Percentiles rank a stretch among this genome's conserved stretches.
Evolutionary conservation across 208 protist genomes (phyloP).

Genomic region (Leishmania tropica): DNA sequence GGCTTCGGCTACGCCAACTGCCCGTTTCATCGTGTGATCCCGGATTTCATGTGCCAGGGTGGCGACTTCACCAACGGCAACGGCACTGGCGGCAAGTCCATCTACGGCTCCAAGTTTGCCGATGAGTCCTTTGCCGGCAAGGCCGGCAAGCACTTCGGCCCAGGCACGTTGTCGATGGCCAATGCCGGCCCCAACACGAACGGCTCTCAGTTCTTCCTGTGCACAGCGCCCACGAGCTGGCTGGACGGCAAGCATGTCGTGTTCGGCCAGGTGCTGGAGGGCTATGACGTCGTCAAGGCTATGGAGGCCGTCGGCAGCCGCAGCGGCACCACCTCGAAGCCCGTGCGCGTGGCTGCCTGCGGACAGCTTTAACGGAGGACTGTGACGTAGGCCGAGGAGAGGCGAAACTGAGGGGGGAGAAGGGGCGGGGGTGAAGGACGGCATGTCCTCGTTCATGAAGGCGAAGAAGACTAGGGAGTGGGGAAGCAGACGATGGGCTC

Average conservation of each 20-base stretch:
- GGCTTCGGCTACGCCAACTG: constrained; percentile 46
- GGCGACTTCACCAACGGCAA: constrained; percentile 63
- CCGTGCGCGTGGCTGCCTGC: constrained; percentile 65
- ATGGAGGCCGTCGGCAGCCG: constrained; percentile 81
- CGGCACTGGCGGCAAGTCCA: constrained; percentile 67
- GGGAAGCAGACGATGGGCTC: neutral
- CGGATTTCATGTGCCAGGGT: constrained; percentile 67
- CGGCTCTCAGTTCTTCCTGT: constrained; percentile 94
- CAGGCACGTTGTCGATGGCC: constrained; percentile 89
- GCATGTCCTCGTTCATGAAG: neutral
- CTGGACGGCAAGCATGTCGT: constrained; percentile 97
- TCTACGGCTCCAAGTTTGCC: constrained; percentile 61
- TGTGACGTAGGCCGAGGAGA: neutral
- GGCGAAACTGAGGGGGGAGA: neutral
- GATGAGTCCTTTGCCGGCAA: constrained; percentile 62
- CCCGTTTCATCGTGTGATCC: constrained; percentile 63
- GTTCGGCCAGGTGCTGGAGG: constrained; percentile 94
- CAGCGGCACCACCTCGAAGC: constrained; percentile 52
- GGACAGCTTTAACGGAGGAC: constrained; percentile 59
- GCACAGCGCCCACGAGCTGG: constrained; percentile 75
- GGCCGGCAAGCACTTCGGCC: constrained; percentile 69
- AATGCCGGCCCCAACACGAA: constrained; percentile 94
- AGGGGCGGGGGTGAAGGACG: neutral
- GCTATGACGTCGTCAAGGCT: constrained; percentile 85
- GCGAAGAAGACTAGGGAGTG: neutral